Base-by-base conservation (phyloP, 192 early-diverging fungal genomes). In the Geosiphon pyriformis region DNA sequence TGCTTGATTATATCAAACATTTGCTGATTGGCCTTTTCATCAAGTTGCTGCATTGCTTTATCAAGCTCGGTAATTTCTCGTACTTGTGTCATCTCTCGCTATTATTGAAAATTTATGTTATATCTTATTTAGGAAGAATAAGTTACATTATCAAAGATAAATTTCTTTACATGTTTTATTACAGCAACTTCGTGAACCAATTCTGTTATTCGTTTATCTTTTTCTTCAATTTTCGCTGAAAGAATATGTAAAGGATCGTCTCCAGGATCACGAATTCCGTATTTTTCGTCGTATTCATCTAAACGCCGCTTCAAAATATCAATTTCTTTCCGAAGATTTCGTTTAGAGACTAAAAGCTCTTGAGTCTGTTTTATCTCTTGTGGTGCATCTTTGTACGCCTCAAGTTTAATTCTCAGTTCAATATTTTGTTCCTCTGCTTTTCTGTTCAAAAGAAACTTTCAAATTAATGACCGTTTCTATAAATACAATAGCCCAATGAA, bases 171-270 rank as follows among this genome's bases (percentile, higher is more conserved):
- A 31, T 35, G 32, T 59, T 31, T 59, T 23, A 59, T 11, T 2
- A 31, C 32, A 35, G 22, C 32, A 76, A 80, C 65, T 76, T 76
- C 33, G 63, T 11, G 70, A 67, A 77, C 77, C 70, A 82, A 66
- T 82, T 83, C 83, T 50, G 65, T 71, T 64, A 79, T 74, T 76
- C 79, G 75, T 74, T 75, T 75, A 52, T 79, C 77, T 22, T 78
- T 76, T 34, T 74, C 78, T 61, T 79, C 76, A 10, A 68, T 50
- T 31, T 59, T 68, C 10, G 30, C 18, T 6, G 67, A 47, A 29
- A 74, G 35, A 8, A 70, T 70, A 47, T 61, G 74, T 33, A 67
- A 62, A 12, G 67, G 57, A n/a, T 63, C 47, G 46, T 78, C 66
- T 22, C 67, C 50, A 0, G 75, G 72, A 35, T 68, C 70, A 17